Conservation (phyloP, 78 protist species). For the Dictyostelium purpureum region DNA sequence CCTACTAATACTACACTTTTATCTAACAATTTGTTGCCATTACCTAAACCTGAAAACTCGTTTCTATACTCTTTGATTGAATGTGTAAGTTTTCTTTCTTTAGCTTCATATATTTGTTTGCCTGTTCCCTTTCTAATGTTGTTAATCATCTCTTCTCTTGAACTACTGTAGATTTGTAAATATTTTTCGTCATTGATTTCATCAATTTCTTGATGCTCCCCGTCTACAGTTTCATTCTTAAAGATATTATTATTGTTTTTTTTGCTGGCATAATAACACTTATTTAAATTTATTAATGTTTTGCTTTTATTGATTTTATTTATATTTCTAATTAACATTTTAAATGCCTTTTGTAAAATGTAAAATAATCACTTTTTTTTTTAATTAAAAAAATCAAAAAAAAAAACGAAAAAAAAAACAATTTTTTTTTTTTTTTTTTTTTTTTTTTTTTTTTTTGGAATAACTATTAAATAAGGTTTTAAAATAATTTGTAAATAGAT, state of each 20-base stretch:
- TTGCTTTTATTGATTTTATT: not conserved
- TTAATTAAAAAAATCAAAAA: no score
- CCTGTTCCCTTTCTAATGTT: constrained; percentile 14
- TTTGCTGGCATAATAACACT: not conserved
- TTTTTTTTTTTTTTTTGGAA: not conserved
- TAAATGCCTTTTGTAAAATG: no score
- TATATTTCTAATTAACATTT: not conserved
- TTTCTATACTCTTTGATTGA: not conserved
- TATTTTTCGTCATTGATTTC: not conserved
- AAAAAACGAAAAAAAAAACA: not conserved
- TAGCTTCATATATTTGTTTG: constrained; percentile 22
- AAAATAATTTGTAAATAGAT: no score
- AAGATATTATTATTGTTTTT: not conserved
- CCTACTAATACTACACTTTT: constrained; percentile 30
- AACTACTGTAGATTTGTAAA: not conserved
- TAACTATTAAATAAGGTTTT: not conserved
- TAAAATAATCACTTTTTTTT: not conserved
- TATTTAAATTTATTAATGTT: not conserved
- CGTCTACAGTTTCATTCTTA: not conserved
- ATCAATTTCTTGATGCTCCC: not conserved
- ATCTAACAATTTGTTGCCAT: constrained; percentile 12
- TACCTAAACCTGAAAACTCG: not conserved
- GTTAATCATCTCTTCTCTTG: constrained; percentile 56
- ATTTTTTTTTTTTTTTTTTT: not conserved
- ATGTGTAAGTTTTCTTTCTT: constrained; percentile 21